Base-by-base conservation (phyloP, 345 rosid genomes). In the Brassica cretica region DNA sequence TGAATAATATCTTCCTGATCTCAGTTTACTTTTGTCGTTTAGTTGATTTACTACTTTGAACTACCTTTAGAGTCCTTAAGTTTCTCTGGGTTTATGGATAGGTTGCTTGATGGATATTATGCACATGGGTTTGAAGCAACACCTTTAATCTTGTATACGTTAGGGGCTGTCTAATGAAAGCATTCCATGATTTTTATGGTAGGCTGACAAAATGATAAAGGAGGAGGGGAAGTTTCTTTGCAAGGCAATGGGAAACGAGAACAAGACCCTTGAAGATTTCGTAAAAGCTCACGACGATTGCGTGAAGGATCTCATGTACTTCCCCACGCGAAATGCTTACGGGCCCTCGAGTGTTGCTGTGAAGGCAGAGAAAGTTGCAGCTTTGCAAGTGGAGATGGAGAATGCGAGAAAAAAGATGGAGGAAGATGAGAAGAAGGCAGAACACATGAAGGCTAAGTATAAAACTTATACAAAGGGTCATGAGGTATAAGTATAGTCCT, bases 301-400 rank as follows among this genome's bases (percentile, higher is more conserved):
- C 76, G 74, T 96, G 70, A 93, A 90, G 68, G 97, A 96, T 86
- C 90, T 96, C 75, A 91, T 93, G 96, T 96, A 89, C 86, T 91
- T 93, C 84, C 99, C 99, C 60, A 87, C 93, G 6, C 91, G 97
- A 14, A 85, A 88, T 72, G 96, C 98, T 21, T 91, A 85, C 61
- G 98, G 93, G 80, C 91, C 89, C 63, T 82, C 97, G 30, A 96
- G 98, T 86, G 99, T 96, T 82, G 99, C 98, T 65, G 97, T 87
- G 77, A 90, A 84, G 62, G 81, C 85, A 53, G 99, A 96, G 80
- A 96, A 96, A 85, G 88, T 96, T 66, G 86, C 93, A 16, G 96
- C 97, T 14, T 84, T 91, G 76, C 95, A 90, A 79, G 81, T 82
- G 77, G 97, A 96, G 75, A 88, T 88, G 84, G 97, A 96, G 51